These are phyloP conservation scores for Aspergillus latus DNA, from an alignment of 2,329 filamentous ascomycete genomes.

Conservation along the genomic window DNA sequence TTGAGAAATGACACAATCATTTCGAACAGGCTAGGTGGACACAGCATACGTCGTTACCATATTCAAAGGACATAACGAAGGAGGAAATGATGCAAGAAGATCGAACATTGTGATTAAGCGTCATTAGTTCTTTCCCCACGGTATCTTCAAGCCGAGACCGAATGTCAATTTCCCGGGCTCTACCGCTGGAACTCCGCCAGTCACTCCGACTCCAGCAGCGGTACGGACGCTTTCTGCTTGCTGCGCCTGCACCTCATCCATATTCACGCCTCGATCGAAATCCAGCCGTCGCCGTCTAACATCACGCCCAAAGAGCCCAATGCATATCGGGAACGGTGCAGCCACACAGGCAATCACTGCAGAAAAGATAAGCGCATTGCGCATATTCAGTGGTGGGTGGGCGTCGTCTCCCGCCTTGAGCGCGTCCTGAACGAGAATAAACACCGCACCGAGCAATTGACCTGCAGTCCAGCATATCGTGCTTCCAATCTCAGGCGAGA, in stretches of 20 bases:
- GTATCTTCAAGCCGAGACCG: slow-evolving; percentile 5
- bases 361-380: slow-evolving; percentile 72
- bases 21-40: neutral
- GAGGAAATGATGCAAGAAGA: neutral
- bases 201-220: neutral
- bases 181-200: neutral
- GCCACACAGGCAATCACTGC: slow-evolving; percentile 67
- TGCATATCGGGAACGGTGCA: slow-evolving; percentile 65
- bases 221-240: neutral
- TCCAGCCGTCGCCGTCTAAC: slow-evolving; percentile 43
- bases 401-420: slow-evolving; percentile 55
- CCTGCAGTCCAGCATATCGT: slow-evolving; percentile 84
- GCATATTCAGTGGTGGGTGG: slow-evolving; percentile 70
- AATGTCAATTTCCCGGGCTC: slow-evolving; percentile 7
- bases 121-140: slow-evolving; percentile 6
- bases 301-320: slow-evolving; percentile 67
- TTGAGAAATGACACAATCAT: neutral
- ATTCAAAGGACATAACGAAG: neutral
- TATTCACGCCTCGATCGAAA: slow-evolving; percentile 35
- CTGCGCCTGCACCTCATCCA: slow-evolving; percentile 17
- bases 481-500: slow-evolving; percentile 80
- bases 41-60: neutral
- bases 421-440: slow-evolving; percentile 79
- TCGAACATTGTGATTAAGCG: too few species aligned
- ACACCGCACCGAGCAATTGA: slow-evolving; percentile 79